phyloP scores from a whole-genome alignment of 495 filamentous ascomycete genomes.

The Hyaloscypha variabilis region DNA sequence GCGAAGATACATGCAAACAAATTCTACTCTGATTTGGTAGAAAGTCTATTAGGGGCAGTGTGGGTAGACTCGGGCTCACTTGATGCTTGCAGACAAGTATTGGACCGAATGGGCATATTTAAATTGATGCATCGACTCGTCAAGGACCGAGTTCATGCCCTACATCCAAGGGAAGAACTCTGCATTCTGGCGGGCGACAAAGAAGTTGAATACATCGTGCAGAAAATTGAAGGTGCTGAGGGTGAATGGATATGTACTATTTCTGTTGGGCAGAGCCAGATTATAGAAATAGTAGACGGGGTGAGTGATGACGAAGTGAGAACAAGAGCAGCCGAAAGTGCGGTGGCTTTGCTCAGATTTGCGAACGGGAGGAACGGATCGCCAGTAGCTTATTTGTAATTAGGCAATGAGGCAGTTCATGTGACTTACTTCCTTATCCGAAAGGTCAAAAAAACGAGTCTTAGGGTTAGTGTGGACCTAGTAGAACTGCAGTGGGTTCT shows the following conservation, averaged over 20 bases:
- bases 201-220: constrained; percentile 49
- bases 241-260: constrained; percentile 50
- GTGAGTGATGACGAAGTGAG: constrained; percentile 54
- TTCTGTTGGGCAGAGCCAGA: constrained; percentile 45
- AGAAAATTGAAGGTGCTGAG: constrained; percentile 4
- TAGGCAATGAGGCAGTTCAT: too few relatives aligned
- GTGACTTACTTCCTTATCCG: too few relatives aligned
- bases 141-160: constrained; percentile 54
- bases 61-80: constrained; percentile 73
- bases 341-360: constrained; percentile 28
- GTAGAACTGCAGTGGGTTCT: too few relatives aligned
- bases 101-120: constrained; percentile 66
- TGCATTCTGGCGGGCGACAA: constrained; percentile 54
- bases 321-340: constrained; percentile 57
- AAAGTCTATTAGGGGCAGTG: constrained; percentile 78
- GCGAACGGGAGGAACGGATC: constrained; percentile 5
- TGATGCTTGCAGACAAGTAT: constrained; percentile 53
- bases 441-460: too few relatives aligned
- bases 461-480: too few relatives aligned
- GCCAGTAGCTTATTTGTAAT: neutral
- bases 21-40: constrained; percentile 83
- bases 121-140: constrained; percentile 63
- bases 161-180: constrained; percentile 74
- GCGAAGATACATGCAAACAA: constrained; percentile 68
- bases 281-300: constrained; percentile 48